Evolutionary conservation across 225 moss, liverwort and hornwort species (phyloP).

Genomic region (Straminergon stramineum): DNA sequence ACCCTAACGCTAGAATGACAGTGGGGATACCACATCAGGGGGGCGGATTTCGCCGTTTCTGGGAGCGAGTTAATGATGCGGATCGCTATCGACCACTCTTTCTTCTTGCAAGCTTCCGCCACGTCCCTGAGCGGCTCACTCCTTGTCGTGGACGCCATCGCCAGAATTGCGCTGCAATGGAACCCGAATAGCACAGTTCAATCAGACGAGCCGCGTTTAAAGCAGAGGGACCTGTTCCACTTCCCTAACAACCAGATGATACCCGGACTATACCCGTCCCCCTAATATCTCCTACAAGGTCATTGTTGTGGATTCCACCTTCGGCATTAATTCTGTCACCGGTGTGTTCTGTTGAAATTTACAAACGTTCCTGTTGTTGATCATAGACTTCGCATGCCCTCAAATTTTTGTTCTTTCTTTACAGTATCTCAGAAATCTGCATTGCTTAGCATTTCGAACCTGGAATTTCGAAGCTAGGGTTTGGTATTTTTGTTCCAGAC

Average conservation of each 20-base stretch:
- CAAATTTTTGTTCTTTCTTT: background rate
- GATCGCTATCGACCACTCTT: constrained; percentile 74
- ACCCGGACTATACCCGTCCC: background rate
- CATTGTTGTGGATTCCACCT: background rate
- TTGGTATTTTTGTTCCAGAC: background rate
- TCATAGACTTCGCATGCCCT: background rate
- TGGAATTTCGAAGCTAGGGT: background rate
- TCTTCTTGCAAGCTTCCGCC: constrained; percentile 59
- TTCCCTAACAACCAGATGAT: background rate
- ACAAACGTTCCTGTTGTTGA: background rate
- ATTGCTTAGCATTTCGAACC: no score
- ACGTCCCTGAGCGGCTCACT: constrained; percentile 36
- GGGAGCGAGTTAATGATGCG: constrained; percentile 49
- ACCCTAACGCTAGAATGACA: constrained; percentile 10
- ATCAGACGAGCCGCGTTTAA: background rate
- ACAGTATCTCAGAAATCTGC: background rate
- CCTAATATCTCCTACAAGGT: background rate
- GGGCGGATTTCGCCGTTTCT: constrained; percentile 30
- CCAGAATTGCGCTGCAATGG: background rate
- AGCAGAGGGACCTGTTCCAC: background rate
- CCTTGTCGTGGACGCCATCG: constrained; percentile 24
- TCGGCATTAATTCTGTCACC: background rate
- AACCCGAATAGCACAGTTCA: background rate
- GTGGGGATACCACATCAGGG: constrained; percentile 40
- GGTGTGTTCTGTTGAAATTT: background rate